A percentile compares a stretch with the other conserved stretches of the same genome.
These are phyloP conservation scores for Gastrodia elata DNA, from an alignment of 106 monocot species.

Conservation along the genomic window DNA sequence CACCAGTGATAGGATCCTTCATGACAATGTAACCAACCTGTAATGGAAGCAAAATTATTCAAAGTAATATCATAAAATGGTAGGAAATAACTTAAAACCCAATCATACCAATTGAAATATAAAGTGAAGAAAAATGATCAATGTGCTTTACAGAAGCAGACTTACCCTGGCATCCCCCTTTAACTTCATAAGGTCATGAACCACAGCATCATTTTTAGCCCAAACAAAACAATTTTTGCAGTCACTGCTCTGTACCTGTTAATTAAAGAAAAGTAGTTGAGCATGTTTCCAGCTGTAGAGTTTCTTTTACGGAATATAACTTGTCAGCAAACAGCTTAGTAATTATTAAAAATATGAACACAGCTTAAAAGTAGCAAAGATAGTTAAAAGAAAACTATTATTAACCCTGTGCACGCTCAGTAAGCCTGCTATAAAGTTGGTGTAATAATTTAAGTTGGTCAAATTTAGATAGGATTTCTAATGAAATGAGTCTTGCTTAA, in stretches of 20 bases:
- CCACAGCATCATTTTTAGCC: constrained; percentile 44
- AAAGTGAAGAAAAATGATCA: not conserved
- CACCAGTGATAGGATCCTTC: constrained; percentile 55
- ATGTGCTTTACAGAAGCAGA: not conserved
- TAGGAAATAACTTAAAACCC: not conserved
- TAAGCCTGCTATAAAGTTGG: not conserved
- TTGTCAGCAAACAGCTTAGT: not conserved
- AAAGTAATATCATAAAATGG: constrained; percentile 1
- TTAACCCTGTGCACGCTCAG: not conserved
- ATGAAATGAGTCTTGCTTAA: not conserved
- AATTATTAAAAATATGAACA: not conserved
- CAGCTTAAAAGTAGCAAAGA: not conserved
- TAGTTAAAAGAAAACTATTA: not conserved
- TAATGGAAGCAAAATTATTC: not conserved
- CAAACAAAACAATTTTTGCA: constrained; percentile 52
- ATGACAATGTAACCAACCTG: constrained; percentile 88
- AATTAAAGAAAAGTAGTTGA: constrained; percentile 1
- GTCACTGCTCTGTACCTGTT: constrained; percentile 33
- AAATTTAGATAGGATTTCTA: not conserved
- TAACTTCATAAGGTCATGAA: constrained; percentile 20
- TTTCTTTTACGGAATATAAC: not conserved
- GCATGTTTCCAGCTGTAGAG: not conserved
- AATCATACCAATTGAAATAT: not conserved
- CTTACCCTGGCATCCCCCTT: constrained; percentile 22
- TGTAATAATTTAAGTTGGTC: not conserved